A percentile compares a stretch with the other conserved stretches of the same genome.
Conservation (phyloP, 2,329 filamentous ascomycete species). For the Daldinia sp. region DNA sequence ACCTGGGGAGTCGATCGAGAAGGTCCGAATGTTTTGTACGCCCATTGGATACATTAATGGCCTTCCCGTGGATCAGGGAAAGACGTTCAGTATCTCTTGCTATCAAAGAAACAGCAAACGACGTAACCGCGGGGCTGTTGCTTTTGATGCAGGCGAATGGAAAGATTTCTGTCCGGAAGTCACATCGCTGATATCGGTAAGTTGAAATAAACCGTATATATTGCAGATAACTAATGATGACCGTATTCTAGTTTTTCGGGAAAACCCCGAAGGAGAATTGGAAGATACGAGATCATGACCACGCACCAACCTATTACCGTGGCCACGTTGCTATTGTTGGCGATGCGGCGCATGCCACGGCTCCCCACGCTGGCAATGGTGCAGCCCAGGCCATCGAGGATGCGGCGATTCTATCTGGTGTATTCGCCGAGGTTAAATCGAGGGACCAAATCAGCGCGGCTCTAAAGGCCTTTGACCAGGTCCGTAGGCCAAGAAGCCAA, state of each 20-base stretch:
- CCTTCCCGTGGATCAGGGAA: constrained; percentile 27
- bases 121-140: neutral
- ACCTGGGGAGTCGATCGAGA: constrained; percentile 24
- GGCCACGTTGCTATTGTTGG: constrained; percentile 28
- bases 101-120: constrained; percentile 24
- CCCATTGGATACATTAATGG: constrained; percentile 31
- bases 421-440: neutral
- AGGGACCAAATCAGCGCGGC: neutral
- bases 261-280: constrained; percentile 11
- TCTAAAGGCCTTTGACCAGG: neutral
- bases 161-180: neutral
- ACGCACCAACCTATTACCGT: constrained; percentile 22
- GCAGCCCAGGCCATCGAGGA: constrained; percentile 34
- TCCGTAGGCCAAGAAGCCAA: neutral
- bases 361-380: constrained; percentile 30
- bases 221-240: neutral
- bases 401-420: constrained; percentile 15
- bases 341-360: constrained; percentile 31
- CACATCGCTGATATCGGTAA: neutral
- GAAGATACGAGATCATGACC: constrained; percentile 32
- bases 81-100: constrained; percentile 27
- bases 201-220: neutral
- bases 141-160: constrained; percentile 7
- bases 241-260: neutral
- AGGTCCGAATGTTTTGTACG: constrained; percentile 25